Base-by-base conservation (phyloP, 1,139 yeast species). In the Sugiyamaella novakii region DNA sequence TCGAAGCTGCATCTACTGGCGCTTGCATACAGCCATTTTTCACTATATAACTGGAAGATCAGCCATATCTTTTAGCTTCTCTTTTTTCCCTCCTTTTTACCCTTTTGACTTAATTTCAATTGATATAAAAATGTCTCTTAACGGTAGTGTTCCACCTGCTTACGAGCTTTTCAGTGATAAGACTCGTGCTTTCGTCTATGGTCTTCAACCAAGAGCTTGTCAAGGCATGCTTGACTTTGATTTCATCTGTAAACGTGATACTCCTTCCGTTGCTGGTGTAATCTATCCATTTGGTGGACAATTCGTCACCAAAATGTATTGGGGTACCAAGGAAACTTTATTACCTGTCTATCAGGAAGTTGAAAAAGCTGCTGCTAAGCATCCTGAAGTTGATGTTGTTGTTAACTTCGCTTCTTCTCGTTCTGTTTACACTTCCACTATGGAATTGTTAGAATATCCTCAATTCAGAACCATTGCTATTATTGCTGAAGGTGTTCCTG, bases 181-280 rank as follows among this genome's bases (percentile, higher is more conserved):
- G 61, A 72, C 76, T 53, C 67, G 75, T 34, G 75, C 76, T 30
- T 73, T 73, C 55, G 71, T 72, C 56, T 72, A 73, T 50, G 68
- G 68, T 22, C 58, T 73, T 61, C 77, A 72, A 63, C 75, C 76
- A 36, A 69, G 74, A 31, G 77, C 77, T 48, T 70, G 74, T 64
- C 77, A 73, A 62, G 77, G 77, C 45, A 73, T 73, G 77, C 73
- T 73, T 27, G 77, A 73, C 60, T 73, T 73, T 57, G 77, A 73
- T 56, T 73, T 65, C 66, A 70, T 73, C 59, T 73, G 77, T 63
- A 70, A 70, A 62, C 71, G 77, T 51, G 70, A 69, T 46, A 65
- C 65, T 43, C 77, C 77, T 38, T 72, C 76, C n/a, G 77, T 73
- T 8, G 76, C 77, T 31, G 77, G 76, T 48, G 71, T 73, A 46